A percentile compares a stretch with the other conserved stretches of the same genome.
Evolutionary conservation across 805 yeast genomes (phyloP).

Genomic region (Yarrowia osloensis): DNA sequence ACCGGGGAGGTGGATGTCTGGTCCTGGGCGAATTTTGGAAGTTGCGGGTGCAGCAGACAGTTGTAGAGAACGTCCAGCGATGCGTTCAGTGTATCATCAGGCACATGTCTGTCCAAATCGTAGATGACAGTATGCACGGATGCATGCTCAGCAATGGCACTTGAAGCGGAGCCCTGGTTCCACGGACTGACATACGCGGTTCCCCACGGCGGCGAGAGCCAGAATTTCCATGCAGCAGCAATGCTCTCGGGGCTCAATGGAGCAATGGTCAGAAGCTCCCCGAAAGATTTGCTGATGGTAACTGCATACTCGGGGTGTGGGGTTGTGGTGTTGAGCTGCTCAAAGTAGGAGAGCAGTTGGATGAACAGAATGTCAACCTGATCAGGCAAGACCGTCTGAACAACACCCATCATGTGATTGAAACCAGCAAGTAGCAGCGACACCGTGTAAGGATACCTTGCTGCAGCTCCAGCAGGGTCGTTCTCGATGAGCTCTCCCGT

Average conservation of each 20-base stretch:
- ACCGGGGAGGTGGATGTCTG: conserved; percentile 6
- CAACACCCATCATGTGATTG: conserved; percentile 23
- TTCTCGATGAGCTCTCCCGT: conserved; percentile 12
- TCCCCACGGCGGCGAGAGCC: conserved; percentile 26
- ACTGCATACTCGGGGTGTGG: conserved; percentile 20
- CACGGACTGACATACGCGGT: neutral
- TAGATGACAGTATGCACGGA: conserved; percentile 11
- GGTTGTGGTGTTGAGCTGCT: neutral
- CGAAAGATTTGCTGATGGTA: conserved; percentile 8
- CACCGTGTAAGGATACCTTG: conserved; percentile 16
- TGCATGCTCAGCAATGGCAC: conserved; percentile 27
- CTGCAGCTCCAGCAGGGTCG: conserved; percentile 23
- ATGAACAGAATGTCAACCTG: conserved; percentile 18
- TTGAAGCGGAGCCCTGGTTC: neutral
- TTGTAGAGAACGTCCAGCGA: conserved; percentile 22
- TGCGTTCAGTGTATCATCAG: neutral
- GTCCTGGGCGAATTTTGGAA: conserved; percentile 2
- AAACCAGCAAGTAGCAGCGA: conserved; percentile 13
- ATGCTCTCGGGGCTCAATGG: neutral
- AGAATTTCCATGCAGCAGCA: conserved; percentile 21
- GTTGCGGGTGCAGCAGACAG: conserved; percentile 20
- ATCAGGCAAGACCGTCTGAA: neutral
- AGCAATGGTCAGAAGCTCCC: conserved; percentile 9
- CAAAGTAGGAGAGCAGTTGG: conserved; percentile 18
- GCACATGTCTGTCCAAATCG: conserved; percentile 7